Conservation (phyloP, 2,329 filamentous ascomycete genomes). For the Moelleriella libera region DNA sequence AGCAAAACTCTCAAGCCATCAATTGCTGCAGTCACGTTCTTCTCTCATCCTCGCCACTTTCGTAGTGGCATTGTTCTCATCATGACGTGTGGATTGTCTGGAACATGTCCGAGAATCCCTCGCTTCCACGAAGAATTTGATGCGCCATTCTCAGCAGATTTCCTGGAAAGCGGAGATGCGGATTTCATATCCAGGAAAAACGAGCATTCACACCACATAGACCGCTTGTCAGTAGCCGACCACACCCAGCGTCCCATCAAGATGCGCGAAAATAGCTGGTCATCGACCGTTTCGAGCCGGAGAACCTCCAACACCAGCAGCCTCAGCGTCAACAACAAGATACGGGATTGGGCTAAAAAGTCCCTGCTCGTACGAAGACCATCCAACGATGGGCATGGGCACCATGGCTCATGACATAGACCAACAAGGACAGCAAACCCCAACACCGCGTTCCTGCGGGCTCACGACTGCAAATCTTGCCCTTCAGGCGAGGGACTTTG, state of each 20-base stretch:
- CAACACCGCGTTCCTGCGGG: too few species aligned
- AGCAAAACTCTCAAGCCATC: too few species aligned
- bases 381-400: slow-evolving; percentile 4
- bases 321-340: slow-evolving; percentile 14
- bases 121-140: slow-evolving; percentile 24
- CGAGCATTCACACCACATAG: too few species aligned
- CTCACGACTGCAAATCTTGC: too few species aligned
- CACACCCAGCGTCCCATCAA: background rate
- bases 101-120: slow-evolving; percentile 9
- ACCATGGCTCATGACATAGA: background rate
- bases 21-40: background rate
- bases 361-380: slow-evolving; percentile 12
- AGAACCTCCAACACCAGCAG: slow-evolving; percentile 8
- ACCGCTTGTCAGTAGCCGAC: too few species aligned
- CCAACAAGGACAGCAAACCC: too few species aligned
- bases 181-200: slow-evolving; percentile 2
- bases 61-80: too few species aligned
- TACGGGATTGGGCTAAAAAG: slow-evolving; percentile 19
- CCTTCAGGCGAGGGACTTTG: too few species aligned
- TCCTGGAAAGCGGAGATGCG: slow-evolving; percentile 16
- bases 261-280: slow-evolving; percentile 11
- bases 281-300: slow-evolving; percentile 13
- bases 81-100: background rate
- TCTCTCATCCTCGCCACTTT: too few species aligned
- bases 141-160: slow-evolving; percentile 20